Base-by-base conservation (phyloP, 192 early-diverging fungal genomes). In the Ambispora gerdemannii region DNA sequence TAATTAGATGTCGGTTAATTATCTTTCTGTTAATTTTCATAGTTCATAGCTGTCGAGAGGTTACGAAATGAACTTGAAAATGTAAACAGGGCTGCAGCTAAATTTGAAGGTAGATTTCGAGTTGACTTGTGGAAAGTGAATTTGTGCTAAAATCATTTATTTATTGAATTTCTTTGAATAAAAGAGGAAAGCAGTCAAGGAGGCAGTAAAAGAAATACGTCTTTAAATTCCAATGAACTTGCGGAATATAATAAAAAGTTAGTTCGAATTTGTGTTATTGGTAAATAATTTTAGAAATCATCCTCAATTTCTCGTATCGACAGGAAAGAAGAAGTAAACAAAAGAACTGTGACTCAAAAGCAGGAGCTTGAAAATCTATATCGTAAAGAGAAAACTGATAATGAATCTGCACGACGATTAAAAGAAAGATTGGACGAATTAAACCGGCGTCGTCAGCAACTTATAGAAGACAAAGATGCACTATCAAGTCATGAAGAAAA, bases 301-400 rank as follows among this genome's bases (percentile, higher is more conserved):
- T 60, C 22, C 51, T 50, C 31, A 19, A 38, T 34, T n/a, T 17
- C 25, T 31, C 30, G 38, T 27, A 19, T 31, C 25, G 17, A 33
- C 33, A 91, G 88, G 43, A 92, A 92, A 51, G 91, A 93, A 70
- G 79, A 90, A 70, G 88, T 91, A 19, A 85, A 83, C 30, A 58
- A 81, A 25, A 74, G 79, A 56, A 91, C 91, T 4, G 79, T 90
- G 0, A 81, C 83, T 4, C 89, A 93, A 68, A 85, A 86, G 63
- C 86, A 93, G 55, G 79, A 82, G 53, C 80, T 92, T 0, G 83
- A 84, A 11, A 83, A 85, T 27, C 81, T 94, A 10, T 82, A 85
- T 71, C 86, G 91, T 3, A 81, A 90, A 63, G 72, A 83, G 13
- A 90, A 89, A 65, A 79, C 84, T 0, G 79, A 84, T 67, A 70